Percentiles rank a stretch among this genome's conserved stretches.
Conservation (phyloP, 2,329 filamentous ascomycete species). For the Verticillium nonalfalfae region DNA sequence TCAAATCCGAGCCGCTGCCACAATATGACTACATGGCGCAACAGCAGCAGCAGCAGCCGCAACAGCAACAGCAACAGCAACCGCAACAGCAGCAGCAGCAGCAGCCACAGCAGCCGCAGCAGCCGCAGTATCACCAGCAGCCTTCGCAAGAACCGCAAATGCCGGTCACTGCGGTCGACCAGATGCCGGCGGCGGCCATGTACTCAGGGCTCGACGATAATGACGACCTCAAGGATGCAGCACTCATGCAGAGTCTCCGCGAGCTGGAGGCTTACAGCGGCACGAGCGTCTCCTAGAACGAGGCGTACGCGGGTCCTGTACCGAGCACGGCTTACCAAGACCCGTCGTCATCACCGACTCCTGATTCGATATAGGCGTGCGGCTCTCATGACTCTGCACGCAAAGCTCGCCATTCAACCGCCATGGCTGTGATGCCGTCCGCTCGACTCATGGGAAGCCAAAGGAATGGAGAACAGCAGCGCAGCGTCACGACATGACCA, state of each 20-base stretch:
- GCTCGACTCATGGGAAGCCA: background rate
- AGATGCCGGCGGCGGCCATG: slow-evolving; percentile 1
- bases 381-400: background rate
- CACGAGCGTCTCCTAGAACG: slow-evolving; percentile 1
- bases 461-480: background rate
- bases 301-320: background rate
- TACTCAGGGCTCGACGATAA: slow-evolving; percentile 8
- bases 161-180: slow-evolving; percentile 1
- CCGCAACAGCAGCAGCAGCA: slow-evolving; percentile 10
- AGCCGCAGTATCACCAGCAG: slow-evolving; percentile 9
- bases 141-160: slow-evolving; percentile 12
- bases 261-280: slow-evolving; percentile 12
- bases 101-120: slow-evolving; percentile 3
- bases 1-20: slow-evolving; percentile 5
- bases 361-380: background rate
- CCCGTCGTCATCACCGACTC: background rate
- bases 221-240: slow-evolving; percentile 9
- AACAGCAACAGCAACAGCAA: slow-evolving; percentile 8
- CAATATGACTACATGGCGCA: slow-evolving; percentile 9
- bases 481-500: background rate
- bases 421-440: background rate
- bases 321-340: background rate
- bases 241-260: slow-evolving; percentile 11
- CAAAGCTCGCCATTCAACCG: background rate
- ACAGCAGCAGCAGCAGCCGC: slow-evolving; percentile 10